Evolutionary conservation across 352 stramenopile species (phyloP).

Genomic region (Aphanomyces stellatus): DNA sequence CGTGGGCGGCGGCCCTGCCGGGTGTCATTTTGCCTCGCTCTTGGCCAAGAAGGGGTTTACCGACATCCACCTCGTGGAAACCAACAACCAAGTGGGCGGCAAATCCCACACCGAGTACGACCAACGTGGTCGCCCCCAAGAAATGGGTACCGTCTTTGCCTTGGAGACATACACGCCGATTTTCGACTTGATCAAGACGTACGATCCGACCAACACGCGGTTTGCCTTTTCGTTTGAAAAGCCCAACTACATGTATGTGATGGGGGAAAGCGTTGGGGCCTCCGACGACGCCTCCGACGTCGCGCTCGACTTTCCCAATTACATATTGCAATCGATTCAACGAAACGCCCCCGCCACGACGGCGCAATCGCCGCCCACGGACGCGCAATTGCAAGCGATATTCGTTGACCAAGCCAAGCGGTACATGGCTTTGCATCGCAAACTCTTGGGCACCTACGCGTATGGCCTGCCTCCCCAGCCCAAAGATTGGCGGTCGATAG

Average conservation of each 20-base stretch:
- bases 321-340: background rate
- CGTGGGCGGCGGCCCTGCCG: slow-evolving; percentile 16
- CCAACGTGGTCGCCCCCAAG: background rate
- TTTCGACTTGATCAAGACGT: background rate
- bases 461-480: background rate
- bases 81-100: background rate
- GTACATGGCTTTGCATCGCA: background rate
- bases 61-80: slow-evolving; percentile 18
- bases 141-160: background rate
- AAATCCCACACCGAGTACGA: background rate
- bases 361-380: background rate
- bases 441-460: background rate
- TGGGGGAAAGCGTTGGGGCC: background rate
- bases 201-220: background rate
- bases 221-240: background rate
- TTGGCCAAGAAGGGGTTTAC: slow-evolving; percentile 13
- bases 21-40: slow-evolving; percentile 5
- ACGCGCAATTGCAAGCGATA: background rate
- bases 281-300: background rate
- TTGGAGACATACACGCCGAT: background rate
- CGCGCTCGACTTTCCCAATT: background rate
- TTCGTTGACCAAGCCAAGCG: background rate
- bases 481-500: background rate
- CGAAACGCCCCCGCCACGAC: background rate
- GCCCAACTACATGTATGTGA: background rate